phyloP scores from a whole-genome alignment of 164 flowering plant genomes.

The Saururus chinensis region DNA sequence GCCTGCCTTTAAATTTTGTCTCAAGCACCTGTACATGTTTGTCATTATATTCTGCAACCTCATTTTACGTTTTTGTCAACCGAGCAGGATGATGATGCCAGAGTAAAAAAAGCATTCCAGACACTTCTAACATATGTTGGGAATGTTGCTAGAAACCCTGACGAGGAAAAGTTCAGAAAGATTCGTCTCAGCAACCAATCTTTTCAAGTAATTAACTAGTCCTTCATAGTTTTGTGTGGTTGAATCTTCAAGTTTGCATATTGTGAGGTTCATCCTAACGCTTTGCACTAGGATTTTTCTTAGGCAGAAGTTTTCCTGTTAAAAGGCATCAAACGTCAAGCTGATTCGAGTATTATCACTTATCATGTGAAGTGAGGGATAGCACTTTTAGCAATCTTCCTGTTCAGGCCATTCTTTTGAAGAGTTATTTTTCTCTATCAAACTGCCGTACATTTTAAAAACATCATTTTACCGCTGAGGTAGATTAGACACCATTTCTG shows the following conservation, averaged over 20 bases:
- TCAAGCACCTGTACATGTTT: neutral
- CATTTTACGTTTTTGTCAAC: slow-evolving; percentile 3
- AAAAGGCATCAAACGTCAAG: too few species aligned
- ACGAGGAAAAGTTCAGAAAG: slow-evolving; percentile 91
- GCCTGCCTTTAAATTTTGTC: neutral
- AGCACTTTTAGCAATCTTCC: too few species aligned
- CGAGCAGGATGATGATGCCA: slow-evolving; percentile 82
- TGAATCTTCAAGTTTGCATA: neutral
- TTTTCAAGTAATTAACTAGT: slow-evolving; percentile 37
- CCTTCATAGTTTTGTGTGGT: too few species aligned
- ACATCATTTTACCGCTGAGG: too few species aligned
- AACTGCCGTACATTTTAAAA: too few species aligned
- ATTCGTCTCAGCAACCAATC: slow-evolving; percentile 58
- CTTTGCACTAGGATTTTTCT: too few species aligned
- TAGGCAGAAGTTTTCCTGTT: too few species aligned
- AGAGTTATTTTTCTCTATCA: too few species aligned
- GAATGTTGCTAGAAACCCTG: slow-evolving; percentile 76
- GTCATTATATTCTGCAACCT: slow-evolving; percentile 1
- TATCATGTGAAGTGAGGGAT: too few species aligned
- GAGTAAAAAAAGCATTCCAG: slow-evolving; percentile 91
- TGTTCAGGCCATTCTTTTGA: too few species aligned
- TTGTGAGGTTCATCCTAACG: neutral
- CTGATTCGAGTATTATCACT: too few species aligned
- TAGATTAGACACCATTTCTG: too few species aligned
- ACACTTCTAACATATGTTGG: slow-evolving; percentile 81